Evolutionary conservation across 306 rosid species (phyloP), one percentile per base, ranked within the genome.

Genomic region (Phaseolus lunatus): DNA sequence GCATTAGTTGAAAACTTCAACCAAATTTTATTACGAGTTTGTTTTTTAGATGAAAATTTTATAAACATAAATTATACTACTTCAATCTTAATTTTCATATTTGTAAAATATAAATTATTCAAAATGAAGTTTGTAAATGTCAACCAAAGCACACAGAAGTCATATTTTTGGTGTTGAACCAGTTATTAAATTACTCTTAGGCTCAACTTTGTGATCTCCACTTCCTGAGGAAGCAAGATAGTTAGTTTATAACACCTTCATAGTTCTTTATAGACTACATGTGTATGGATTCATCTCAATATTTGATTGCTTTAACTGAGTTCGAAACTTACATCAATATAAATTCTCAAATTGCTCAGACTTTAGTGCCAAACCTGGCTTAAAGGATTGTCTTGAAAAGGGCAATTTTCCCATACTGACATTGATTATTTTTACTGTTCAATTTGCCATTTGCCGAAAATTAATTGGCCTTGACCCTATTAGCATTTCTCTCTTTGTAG

Each of bases 381-480:
- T 76, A 62, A 50, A 70, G 44, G 29, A 9, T 53, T 82, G 66
- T 19, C 71, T 72, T 67, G 54, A 57, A 73, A 78, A 67, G 11
- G 19, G 64, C 14, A 78, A 11, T 49, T 62, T 66, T 29, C 74
- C 67, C 80, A 73, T 73, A 20, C 61, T 7, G 20, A n/a, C 33
- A 50, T 66, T 45, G 29, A 72, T 65, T 26, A 27, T 67, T 63
- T 39, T 45, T 11, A 23, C 44, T 27, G 58, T 67, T 62, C 35
- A 66, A 35, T 15, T 73, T 83, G 31, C 45, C 69, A 78, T 73
- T 58, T 49, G 16, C 73, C 67, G 67, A 78, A 78, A 39, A 74
- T 8, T 70, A 56, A 83, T 50, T 47, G 22, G 27, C 73, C 80
- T 73, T 78, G 68, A 76, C 73, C 69, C 64, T 16, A 39, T 67